These are phyloP conservation scores for Dianthus caryophyllus DNA, from an alignment of 148 eudicot genomes.

Conservation along the genomic window DNA sequence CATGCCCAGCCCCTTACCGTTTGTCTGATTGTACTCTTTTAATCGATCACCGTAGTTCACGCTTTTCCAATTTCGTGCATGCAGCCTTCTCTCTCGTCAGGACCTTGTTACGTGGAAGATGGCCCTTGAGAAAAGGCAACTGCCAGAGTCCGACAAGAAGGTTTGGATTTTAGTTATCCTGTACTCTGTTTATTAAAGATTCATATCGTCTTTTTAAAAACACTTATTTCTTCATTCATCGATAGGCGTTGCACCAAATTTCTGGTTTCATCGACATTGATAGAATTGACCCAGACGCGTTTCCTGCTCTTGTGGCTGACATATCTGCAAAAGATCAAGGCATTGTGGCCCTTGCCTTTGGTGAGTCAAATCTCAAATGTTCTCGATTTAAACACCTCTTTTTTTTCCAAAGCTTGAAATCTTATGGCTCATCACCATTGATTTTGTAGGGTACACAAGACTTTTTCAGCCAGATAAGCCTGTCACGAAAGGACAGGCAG, in stretches of 20 bases:
- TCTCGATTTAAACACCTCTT: constrained; percentile 3
- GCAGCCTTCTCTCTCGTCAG: constrained; percentile 94
- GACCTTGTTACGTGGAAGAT: constrained; percentile 99
- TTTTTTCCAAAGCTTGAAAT: constrained; percentile 8
- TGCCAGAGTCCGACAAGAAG: constrained; percentile 79
- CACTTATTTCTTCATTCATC: constrained; percentile 12
- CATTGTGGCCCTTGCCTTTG: constrained; percentile 82
- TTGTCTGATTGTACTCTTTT: too few species aligned
- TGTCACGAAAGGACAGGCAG: constrained; percentile 95
- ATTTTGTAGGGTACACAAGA: constrained; percentile 75
- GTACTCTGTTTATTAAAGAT: not conserved
- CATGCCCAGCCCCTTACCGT: too few species aligned
- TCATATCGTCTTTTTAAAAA: not conserved
- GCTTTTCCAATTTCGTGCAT: constrained; percentile 14
- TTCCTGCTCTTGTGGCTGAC: constrained; percentile 91
- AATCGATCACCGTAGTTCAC: not conserved
- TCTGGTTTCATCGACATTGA: constrained; percentile 93
- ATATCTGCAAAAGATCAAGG: constrained; percentile 87
- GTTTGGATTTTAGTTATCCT: constrained; percentile 24
- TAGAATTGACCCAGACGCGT: constrained; percentile 85
- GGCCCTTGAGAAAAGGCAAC: constrained; percentile 78
- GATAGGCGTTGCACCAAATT: constrained; percentile 59
- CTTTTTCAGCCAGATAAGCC: constrained; percentile 96
- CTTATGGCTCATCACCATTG: constrained; percentile 9
- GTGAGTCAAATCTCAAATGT: constrained; percentile 49